Base-by-base conservation (phyloP, 164 flowering plant genomes). In the Nelumbo lutea region DNA sequence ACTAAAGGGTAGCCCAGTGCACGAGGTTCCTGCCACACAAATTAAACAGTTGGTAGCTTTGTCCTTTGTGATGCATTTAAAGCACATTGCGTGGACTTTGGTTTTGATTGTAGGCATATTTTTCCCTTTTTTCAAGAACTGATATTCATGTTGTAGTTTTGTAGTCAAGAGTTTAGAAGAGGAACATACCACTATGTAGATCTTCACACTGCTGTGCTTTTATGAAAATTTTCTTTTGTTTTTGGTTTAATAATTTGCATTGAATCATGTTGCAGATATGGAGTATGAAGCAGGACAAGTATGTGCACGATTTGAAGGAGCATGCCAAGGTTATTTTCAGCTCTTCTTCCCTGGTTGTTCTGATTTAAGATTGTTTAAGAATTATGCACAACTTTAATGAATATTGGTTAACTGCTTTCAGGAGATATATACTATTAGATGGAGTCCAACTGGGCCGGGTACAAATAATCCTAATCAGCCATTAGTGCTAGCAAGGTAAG, bases 361-460 rank as follows among this genome's bases (percentile, higher is more conserved):
- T 42, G 4, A 4, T 43, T 53, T 57, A 42, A 46, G 6, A 45
- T 0, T 61, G 4, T 69, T 44, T 27, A 27, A 27, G 27, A 27
- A 27, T 27, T 52, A 42, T 44, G 6, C 6, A 39, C 59, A 60
- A 39, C 53, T 67, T 1, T 64, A 43, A 15, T 10, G 39, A 59
- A 40, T 2, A 7, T 41, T 9, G 43, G 9, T 5, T 15, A 46
- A 43, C 40, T n/a, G 53, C 27, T 70, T 80, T 71, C 83, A 95
- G 99, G 99, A 92, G 79, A 95, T 95, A 76, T 95, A 95, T 73
- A 90, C 99, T 4, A 85, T 95, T 59, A 82, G 93, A 80, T 95
- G 99, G 99, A 90, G 95, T 74, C 99, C 98, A 59, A 89, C 97
- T 68, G 99, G 99, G n/a, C 84, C 84, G 2, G 90, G 93, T 42